Conservation (phyloP, 805 yeast species). For the Starmerella tilneyi region DNA sequence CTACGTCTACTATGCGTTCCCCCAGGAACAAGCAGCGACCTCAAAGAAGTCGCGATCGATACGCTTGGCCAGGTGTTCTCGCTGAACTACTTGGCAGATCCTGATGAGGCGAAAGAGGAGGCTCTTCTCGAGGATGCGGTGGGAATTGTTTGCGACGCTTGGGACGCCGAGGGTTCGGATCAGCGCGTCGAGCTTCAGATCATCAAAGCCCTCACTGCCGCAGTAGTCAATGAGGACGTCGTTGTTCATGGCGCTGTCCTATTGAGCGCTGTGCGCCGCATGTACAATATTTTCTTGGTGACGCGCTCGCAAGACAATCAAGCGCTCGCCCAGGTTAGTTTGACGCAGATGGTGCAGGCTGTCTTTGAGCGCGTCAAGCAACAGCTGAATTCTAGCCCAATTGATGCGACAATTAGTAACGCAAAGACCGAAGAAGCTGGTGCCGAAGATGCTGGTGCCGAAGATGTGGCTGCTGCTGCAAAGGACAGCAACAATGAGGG, state of each 20-base stretch:
- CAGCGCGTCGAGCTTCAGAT: constrained; percentile 84
- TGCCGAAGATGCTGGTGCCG: background rate
- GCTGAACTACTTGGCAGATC: constrained; percentile 57
- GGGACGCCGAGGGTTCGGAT: constrained; percentile 87
- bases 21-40: constrained; percentile 44
- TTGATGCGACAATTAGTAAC: background rate
- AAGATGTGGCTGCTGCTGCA: background rate
- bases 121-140: constrained; percentile 70
- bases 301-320: constrained; percentile 77
- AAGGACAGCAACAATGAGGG: background rate
- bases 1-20: constrained; percentile 61
- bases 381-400: constrained; percentile 6
- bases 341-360: constrained; percentile 79
- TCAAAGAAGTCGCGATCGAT: constrained; percentile 69
- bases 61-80: constrained; percentile 79
- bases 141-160: constrained; percentile 71
- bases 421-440: background rate
- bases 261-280: constrained; percentile 82
- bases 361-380: constrained; percentile 63
- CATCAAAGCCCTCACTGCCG: constrained; percentile 80
- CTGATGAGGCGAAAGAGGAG: constrained; percentile 29
- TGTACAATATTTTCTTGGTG: constrained; percentile 81
- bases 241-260: constrained; percentile 86
- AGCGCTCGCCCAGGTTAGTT: constrained; percentile 87
- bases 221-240: constrained; percentile 66